A percentile compares a stretch with the other conserved stretches of the same genome.
Conservation (phyloP, 2,329 filamentous ascomycete species). For the Aspergillus neotritici region DNA sequence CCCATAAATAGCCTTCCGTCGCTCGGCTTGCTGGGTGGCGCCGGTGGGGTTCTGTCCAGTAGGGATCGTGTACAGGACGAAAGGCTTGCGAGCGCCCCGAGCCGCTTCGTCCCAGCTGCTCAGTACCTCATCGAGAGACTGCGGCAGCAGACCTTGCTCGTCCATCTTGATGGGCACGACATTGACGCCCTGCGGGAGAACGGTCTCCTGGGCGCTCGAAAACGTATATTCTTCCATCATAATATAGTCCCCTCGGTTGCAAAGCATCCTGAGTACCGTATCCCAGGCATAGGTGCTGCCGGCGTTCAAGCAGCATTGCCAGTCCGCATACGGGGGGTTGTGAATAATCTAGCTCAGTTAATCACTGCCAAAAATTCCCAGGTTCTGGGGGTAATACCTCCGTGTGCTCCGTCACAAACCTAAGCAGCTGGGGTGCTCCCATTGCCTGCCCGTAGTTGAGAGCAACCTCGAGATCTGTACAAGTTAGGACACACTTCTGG, state of each 20-base stretch:
- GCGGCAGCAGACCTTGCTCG: constrained; percentile 58
- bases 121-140: constrained; percentile 57
- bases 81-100: constrained; percentile 58
- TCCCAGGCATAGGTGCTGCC: constrained; percentile 85
- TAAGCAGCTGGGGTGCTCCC: constrained; percentile 78
- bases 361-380: neutral
- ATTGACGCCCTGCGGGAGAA: constrained; percentile 56
- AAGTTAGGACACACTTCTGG: neutral
- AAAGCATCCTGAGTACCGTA: constrained; percentile 76
- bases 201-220: constrained; percentile 65
- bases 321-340: constrained; percentile 82
- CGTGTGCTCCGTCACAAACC: constrained; percentile 91
- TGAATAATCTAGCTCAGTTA: constrained; percentile 58
- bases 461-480: constrained; percentile 70
- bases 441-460: constrained; percentile 90
- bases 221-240: constrained; percentile 92
- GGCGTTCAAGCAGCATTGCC: constrained; percentile 75
- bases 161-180: constrained; percentile 61
- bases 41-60: constrained; percentile 91
- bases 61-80: constrained; percentile 64
- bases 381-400: constrained; percentile 47
- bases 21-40: constrained; percentile 64
- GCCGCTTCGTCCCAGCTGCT: constrained; percentile 58
- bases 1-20: constrained; percentile 67
- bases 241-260: constrained; percentile 67